These are phyloP conservation scores for Huntiella abstrusa DNA, from an alignment of 2,329 filamentous ascomycete species.

Conservation along the genomic window DNA sequence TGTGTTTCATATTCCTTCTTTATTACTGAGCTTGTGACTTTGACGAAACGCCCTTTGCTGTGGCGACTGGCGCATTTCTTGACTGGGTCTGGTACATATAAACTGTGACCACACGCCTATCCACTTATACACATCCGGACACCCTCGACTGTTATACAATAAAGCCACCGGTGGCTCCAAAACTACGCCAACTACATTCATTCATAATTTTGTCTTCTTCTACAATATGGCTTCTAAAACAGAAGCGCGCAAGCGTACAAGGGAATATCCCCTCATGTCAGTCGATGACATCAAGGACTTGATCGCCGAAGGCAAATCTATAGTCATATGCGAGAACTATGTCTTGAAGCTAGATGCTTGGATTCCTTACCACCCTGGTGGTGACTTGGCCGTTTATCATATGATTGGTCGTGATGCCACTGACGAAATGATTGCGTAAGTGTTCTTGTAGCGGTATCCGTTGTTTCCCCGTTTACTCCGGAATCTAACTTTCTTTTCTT, in stretches of 20 bases:
- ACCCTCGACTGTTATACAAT: too few relatives aligned
- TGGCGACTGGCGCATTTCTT: too few relatives aligned
- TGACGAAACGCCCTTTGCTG: too few relatives aligned
- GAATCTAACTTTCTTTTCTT: slow-evolving; percentile 11
- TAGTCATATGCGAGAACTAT: slow-evolving; percentile 64
- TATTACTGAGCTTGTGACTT: too few relatives aligned
- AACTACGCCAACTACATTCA: neutral
- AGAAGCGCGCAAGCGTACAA: slow-evolving; percentile 10
- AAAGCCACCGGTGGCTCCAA: neutral
- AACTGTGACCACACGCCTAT: too few relatives aligned
- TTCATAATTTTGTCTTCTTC: neutral
- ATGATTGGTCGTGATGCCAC: slow-evolving; percentile 91
- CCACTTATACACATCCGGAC: too few relatives aligned
- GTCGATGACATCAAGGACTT: slow-evolving; percentile 39
- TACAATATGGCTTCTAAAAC: slow-evolving; percentile 1
- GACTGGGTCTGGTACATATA: too few relatives aligned
- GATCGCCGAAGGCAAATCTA: slow-evolving; percentile 61
- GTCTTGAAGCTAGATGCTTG: slow-evolving; percentile 80
- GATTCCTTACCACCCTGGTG: slow-evolving; percentile 79
- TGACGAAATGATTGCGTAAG: slow-evolving; percentile 80
- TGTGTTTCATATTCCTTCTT: too few relatives aligned
- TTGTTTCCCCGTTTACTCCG: slow-evolving; percentile 1
- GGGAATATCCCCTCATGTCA: slow-evolving; percentile 21
- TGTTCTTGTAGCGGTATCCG: slow-evolving; percentile 12
- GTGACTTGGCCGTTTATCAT: slow-evolving; percentile 75